Evolutionary conservation across 768 basidiomycete species (phyloP), one percentile per base, ranked within the genome.

Genomic region (Amanita fuliginea): DNA sequence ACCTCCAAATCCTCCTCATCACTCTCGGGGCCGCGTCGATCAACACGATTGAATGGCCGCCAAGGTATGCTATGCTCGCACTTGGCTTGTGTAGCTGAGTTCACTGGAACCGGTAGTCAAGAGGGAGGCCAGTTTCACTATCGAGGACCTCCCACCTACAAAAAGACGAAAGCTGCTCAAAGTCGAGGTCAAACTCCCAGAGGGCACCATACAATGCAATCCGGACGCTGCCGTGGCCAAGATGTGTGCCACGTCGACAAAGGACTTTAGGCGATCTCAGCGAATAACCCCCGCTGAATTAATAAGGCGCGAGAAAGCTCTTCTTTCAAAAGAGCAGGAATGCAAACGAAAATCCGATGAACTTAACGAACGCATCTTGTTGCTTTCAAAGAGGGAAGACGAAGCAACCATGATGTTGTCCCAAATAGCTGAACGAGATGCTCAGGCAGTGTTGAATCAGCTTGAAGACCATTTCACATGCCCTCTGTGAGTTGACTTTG

Each of bases 381-480:
- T 60, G 1, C 59, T 75, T 21, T 62, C 67, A 26, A 63, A 61
- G 53, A 69, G 62, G 52, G 73, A 78, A 57, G 62, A 65, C 40
- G 69, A 76, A 47, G 66, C 71, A 7, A 61, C 63, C 18, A 53
- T 59, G 30, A 55, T 75, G 59, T 56, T 72, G 55, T 68, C 67
- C 51, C 67, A 67, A 56, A 57, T 76, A 18, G 64, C 67, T 41
- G 64, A 73, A 26, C 66, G 67, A 39, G 71, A 75, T 52, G 60
- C 57, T 18, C 66, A 66, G 49, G 62, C 67, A 30, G 66, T 65
- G n/a, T 61, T 83, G 45, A 66, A 63, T 13, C 70, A 80, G 52
- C 66, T 83, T 0, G 79, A 81, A 54, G 80, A 80, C 34, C 71
- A 76, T 60, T 83, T 81, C 53, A 74, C 72, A n/a, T 86, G 80